Conservation (phyloP, 2,329 filamentous ascomycete species). For the Curvularia eragrostidis region DNA sequence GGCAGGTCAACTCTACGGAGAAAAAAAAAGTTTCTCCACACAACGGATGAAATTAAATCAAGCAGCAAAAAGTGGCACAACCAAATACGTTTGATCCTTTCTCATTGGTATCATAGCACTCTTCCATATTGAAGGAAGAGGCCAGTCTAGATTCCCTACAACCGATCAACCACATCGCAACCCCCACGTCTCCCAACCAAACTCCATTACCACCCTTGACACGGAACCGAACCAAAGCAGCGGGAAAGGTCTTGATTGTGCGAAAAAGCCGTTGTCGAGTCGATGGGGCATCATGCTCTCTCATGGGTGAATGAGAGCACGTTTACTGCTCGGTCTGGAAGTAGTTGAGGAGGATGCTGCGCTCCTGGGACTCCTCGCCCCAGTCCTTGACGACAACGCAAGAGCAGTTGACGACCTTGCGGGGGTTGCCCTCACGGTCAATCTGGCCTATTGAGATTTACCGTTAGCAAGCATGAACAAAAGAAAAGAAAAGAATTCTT, state of each 20-base stretch:
- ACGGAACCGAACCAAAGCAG: conserved; percentile 23
- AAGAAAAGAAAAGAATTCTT: conserved; percentile 45
- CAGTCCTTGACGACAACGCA: conserved; percentile 99
- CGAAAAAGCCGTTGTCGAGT: conserved; percentile 6
- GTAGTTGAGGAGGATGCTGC: conserved; percentile 99
- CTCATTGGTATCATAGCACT: conserved; percentile 16
- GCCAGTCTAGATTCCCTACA: conserved; percentile 25
- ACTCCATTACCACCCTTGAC: conserved; percentile 21
- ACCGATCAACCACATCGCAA: conserved; percentile 20
- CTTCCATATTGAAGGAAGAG: neutral
- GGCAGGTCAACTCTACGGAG: neutral
- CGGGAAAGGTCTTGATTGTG: conserved; percentile 21
- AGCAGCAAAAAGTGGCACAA: neutral
- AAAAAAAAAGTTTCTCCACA: neutral
- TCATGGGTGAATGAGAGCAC: conserved; percentile 12
- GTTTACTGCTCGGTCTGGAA: conserved; percentile 82
- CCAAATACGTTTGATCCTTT: conserved; percentile 11
- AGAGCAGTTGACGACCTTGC: conserved; percentile 99
- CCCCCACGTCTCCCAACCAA: conserved; percentile 10
- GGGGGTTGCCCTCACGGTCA: conserved; percentile 98
- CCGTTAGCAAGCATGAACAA: conserved; percentile 17
- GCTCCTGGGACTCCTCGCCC: conserved; percentile 99
- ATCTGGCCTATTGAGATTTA: conserved; percentile 74
- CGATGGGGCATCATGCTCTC: conserved; percentile 13
- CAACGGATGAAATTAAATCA: neutral